Conservation (phyloP, 2,329 filamentous ascomycete species). For the Alternaria alternata region DNA sequence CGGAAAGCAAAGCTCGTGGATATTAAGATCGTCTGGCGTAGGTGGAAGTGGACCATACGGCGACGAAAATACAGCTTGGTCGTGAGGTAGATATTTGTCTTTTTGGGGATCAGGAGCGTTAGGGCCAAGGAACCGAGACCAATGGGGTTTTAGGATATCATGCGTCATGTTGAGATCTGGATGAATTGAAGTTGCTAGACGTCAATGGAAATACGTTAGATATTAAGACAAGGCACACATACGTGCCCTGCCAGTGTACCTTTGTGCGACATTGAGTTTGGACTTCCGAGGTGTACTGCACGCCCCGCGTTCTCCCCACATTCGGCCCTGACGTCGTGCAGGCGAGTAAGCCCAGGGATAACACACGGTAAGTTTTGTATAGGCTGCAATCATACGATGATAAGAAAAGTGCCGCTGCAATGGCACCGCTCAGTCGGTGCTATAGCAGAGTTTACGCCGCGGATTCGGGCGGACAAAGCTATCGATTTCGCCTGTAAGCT, state of each 20-base stretch:
- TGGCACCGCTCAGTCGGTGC: too few relatives aligned
- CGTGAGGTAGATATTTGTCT: constrained; percentile 29
- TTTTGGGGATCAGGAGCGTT: constrained; percentile 33
- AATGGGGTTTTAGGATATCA: constrained; percentile 36
- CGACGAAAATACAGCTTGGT: constrained; percentile 30
- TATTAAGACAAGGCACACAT: not conserved
- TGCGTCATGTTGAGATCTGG: constrained; percentile 24
- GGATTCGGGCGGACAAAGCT: not conserved
- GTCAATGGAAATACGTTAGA: not conserved
- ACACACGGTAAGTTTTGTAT: not conserved
- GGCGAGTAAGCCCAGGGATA: not conserved
- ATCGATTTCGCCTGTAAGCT: not conserved
- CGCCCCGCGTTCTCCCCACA: constrained; percentile 8
- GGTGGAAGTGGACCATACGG: constrained; percentile 42
- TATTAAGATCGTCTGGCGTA: constrained; percentile 37
- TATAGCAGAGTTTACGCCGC: not conserved
- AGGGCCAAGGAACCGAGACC: constrained; percentile 37
- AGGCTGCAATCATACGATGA: not conserved
- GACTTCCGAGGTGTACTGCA: constrained; percentile 3
- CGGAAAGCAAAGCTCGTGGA: constrained; percentile 44
- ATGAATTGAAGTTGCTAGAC: not conserved
- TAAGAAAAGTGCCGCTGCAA: not conserved
- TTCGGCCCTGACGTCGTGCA: not conserved
- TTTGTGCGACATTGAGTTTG: not conserved
- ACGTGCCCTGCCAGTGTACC: not conserved